Base-by-base conservation (phyloP, 1,284 basidiomycete genomes). In the Tilletia indica region DNA sequence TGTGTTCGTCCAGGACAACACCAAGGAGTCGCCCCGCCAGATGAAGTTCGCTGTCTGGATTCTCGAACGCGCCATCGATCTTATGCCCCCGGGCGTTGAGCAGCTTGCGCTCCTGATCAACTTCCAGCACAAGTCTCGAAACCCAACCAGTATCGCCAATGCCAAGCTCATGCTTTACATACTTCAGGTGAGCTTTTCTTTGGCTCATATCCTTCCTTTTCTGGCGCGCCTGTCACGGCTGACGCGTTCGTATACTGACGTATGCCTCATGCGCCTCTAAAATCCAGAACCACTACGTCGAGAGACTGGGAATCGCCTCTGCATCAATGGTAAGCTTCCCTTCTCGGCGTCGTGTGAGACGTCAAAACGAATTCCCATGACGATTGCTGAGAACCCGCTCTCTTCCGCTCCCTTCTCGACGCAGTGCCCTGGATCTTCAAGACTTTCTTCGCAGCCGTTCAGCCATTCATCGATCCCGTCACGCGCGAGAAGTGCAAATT, bases 11-110 rank as follows among this genome's bases (percentile, higher is more conserved):
- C 54, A 58, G 68, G n/a, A 68, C n/a, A 48, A 61, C 34, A 63
- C 67, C 34, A 21, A 79, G 38, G 80, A 81, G 67, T 79, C 82
- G 3, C 82, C 82, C 0, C 56, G 78, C 19, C 85, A 86, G 73
- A 86, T 86, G 77, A 79, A 82, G 49, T 85, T 81, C 58, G 84
- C 86, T 42, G 85, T 86, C 3, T 86, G 85, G 85, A 82, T 83
- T 70, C 77, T 86, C 25, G 85, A 86, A 73, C 74, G 80, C 14
- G 77, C 80, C 54, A 82, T 85, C 70, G 84, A 85, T 72, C 71
- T 85, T 67, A 84, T 84, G 83, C 82, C 83, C 2, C 81, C 82
- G 4, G 82, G 81, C 39, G 81, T 84, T 25, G 84, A 85, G 72
- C 79, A 83, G 72, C 74, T 85, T 71, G 76, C 74, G 49, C 76